phyloP scores from a whole-genome alignment of 208 protist genomes.

The Leptomonas pyrrhocoris region DNA sequence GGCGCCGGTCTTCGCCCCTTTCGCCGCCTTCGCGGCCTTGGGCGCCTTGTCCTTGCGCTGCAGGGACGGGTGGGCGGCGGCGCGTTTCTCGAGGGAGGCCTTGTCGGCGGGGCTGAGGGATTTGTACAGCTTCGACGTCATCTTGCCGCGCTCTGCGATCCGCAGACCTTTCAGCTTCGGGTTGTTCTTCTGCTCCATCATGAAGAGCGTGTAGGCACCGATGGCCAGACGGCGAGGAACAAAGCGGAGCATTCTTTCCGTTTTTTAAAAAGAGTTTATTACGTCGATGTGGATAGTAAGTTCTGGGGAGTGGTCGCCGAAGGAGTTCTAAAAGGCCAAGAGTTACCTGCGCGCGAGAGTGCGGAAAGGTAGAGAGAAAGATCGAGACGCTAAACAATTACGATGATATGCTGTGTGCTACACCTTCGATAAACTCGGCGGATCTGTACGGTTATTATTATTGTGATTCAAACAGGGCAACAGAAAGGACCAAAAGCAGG shows the following conservation, averaged over 20 bases:
- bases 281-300: neutral
- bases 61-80: slow-evolving; percentile 41
- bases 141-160: slow-evolving; percentile 70
- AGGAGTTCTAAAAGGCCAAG: neutral
- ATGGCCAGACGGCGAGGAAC: slow-evolving; percentile 67
- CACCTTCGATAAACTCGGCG: neutral
- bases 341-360: neutral
- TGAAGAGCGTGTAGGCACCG: slow-evolving; percentile 80
- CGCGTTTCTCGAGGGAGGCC: slow-evolving; percentile 64
- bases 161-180: slow-evolving; percentile 73
- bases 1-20: slow-evolving; percentile 9
- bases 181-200: slow-evolving; percentile 89
- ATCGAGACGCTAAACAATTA: neutral
- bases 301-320: neutral
- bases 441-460: neutral
- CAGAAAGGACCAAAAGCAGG: neutral
- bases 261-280: neutral
- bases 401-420: neutral
- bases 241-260: slow-evolving; percentile 64
- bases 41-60: slow-evolving; percentile 24
- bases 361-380: neutral
- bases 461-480: slow-evolving; percentile 3
- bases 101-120: slow-evolving; percentile 57
- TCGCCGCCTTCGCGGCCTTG: slow-evolving; percentile 26
- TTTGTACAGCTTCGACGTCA: slow-evolving; percentile 85